Evolutionary conservation across 441 rosid genomes (phyloP), one percentile per base, ranked within the genome.

Genomic region (Euphorbia schlechtendalii): DNA sequence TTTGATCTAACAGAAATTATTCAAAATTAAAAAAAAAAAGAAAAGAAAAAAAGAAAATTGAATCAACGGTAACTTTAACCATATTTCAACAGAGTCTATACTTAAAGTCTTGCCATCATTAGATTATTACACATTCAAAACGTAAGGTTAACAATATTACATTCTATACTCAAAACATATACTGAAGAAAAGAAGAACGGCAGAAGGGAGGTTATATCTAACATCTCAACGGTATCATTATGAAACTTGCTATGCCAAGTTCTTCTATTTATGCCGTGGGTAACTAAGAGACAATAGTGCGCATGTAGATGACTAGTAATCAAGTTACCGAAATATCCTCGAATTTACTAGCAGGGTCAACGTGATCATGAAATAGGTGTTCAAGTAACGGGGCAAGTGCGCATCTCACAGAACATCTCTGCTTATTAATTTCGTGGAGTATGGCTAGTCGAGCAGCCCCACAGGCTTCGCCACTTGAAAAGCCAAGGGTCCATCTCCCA

Each of bases 401-500:
- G 49, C 57, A 76, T 64, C 75, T 74, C 9, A 83, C 73, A 10
- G 69, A 74, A 30, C 72, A 76, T 71, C 76, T 80, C 69, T 82
- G 87, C 78, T 79, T 80, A 25, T 71, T 56, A 21, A 70, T 69
- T 78, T 82, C 86, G 63, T 74, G 79, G 0, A 75, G 76, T 60
- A 83, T 77, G 71, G 78, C 61, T 53, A 69, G 64, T 51, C 70
- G 77, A 70, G 91, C 95, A 64, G 71, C 75, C 66, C 71, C 75
- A 63, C 89, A 82, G 46, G 84, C 83, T 62, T 78, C 76, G 3
- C 70, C 74, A 65, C 71, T 82, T 25, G 83, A 65, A 71, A 85
- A 87, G 56, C 87, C 91, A 59, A 85, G 77, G 8, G 86, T 85
- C 91, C 95, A 85, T 77, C 78, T 74, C 61, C 89, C 90, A 56